Evolutionary conservation across 176 grass and related monocot species (phyloP).

Genomic region (Oryza coarctata): DNA sequence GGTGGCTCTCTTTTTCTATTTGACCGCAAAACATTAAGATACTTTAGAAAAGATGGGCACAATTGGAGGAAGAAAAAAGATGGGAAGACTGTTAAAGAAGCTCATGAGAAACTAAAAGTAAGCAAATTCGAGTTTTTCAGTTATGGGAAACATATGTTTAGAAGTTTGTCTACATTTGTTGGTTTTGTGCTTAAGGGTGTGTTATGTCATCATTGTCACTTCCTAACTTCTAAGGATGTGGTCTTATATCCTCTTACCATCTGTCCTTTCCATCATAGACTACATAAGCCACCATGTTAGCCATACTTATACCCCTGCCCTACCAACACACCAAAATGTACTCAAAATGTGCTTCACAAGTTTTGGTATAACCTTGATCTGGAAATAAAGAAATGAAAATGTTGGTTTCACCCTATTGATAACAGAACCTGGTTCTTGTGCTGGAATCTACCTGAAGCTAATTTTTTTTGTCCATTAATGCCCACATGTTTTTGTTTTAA

Average conservation of each 20-base stretch:
- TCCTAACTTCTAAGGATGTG: neutral
- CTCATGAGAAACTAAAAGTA: slow-evolving; percentile 81
- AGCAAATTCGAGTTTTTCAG: slow-evolving; percentile 26
- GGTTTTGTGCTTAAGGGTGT: slow-evolving; percentile 8
- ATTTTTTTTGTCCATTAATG: neutral
- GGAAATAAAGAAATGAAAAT: slow-evolving; percentile 2
- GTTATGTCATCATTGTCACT: neutral
- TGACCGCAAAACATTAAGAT: slow-evolving; percentile 70
- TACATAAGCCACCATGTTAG: neutral
- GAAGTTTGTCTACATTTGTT: neutral
- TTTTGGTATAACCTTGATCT: neutral
- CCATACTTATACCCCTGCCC: neutral
- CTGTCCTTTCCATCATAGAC: neutral
- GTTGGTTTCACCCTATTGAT: slow-evolving; percentile 2
- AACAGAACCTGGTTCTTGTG: neutral
- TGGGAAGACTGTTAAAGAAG: slow-evolving; percentile 77
- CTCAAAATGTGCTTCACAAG: neutral
- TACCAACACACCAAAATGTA: neutral
- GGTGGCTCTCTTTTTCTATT: slow-evolving; percentile 77
- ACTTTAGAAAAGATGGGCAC: slow-evolving; percentile 80
- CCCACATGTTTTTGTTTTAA: neutral
- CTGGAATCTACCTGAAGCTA: neutral
- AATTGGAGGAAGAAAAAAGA: slow-evolving; percentile 84
- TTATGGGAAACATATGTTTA: neutral
- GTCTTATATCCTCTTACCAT: neutral